Conservation (phyloP, 1,139 yeast genomes). For the Tardiomyces depauwii region DNA sequence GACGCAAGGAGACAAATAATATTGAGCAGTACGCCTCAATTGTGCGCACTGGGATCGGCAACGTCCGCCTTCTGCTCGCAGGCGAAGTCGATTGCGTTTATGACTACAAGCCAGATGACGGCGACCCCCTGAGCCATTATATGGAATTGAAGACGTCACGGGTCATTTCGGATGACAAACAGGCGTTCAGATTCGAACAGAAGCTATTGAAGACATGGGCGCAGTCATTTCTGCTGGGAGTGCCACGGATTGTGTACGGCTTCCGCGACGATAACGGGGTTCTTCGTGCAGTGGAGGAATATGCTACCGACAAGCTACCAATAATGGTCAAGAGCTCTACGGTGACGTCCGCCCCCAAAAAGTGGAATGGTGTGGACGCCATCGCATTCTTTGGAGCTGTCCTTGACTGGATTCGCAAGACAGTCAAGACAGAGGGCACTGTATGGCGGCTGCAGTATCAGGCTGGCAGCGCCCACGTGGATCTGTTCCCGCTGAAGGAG, state of each 20-base stretch:
- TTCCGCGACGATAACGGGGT: conserved; percentile 65
- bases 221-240: conserved; percentile 81
- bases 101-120: conserved; percentile 57
- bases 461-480: conserved; percentile 29
- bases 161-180: conserved; percentile 40
- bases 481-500: conserved; percentile 23
- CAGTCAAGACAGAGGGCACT: conserved; percentile 40
- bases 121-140: conserved; percentile 46
- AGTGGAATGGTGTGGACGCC: conserved; percentile 63
- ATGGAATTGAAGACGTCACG: conserved; percentile 74
- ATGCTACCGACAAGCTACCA: conserved; percentile 70
- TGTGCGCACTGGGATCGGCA: conserved; percentile 77
- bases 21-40: conserved; percentile 70
- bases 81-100: conserved; percentile 89
- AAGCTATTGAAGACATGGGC: conserved; percentile 82
- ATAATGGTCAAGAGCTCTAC: conserved; percentile 32
- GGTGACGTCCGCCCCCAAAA: conserved; percentile 19
- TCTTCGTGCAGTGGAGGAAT: conserved; percentile 61
- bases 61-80: conserved; percentile 55
- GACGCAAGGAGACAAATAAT: conserved; percentile 42
- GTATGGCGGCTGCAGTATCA: conserved; percentile 36
- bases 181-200: conserved; percentile 52
- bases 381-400: conserved; percentile 80
- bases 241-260: conserved; percentile 70
- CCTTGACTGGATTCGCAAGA: conserved; percentile 59